phyloP scores from a whole-genome alignment of 345 rosid species.

The Dipteronia dyeriana region DNA sequence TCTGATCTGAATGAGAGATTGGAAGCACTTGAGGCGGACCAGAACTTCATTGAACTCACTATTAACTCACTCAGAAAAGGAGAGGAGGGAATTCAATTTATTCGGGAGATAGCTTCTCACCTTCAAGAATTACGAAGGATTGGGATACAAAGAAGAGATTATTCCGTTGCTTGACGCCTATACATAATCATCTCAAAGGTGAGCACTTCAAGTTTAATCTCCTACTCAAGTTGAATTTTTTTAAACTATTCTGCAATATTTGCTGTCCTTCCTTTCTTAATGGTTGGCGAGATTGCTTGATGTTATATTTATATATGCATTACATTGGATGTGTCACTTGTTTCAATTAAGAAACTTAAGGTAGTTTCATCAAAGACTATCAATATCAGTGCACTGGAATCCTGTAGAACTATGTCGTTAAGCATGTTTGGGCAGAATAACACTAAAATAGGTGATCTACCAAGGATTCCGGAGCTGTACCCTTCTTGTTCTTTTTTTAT shows the following conservation, averaged over 20 bases:
- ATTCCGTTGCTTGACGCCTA: slow-evolving; percentile 33
- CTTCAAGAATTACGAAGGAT: slow-evolving; percentile 42
- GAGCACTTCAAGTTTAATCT: slow-evolving; percentile 8
- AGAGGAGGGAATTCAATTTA: slow-evolving; percentile 42
- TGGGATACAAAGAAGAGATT: slow-evolving; percentile 30
- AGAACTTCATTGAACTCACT: slow-evolving; percentile 47
- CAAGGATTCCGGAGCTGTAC: no score
- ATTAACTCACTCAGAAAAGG: slow-evolving; percentile 46
- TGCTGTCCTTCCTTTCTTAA: neutral
- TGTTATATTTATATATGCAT: neutral
- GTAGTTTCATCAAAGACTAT: no score
- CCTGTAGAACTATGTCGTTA: no score
- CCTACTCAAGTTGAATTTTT: neutral
- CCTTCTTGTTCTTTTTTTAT: no score
- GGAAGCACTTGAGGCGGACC: slow-evolving; percentile 50
- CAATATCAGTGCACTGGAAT: no score
- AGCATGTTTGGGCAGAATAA: no score
- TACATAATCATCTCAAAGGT: slow-evolving; percentile 32
- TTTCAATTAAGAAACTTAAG: no score
- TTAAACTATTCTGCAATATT: neutral
- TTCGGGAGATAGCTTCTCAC: slow-evolving; percentile 52
- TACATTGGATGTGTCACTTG: no score
- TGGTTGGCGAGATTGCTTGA: neutral
- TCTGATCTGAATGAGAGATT: slow-evolving; percentile 47
- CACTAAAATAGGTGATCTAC: no score